These are phyloP conservation scores for Silene noctiflora DNA, from an alignment of 179 eudicot genomes.

Conservation along the genomic window DNA sequence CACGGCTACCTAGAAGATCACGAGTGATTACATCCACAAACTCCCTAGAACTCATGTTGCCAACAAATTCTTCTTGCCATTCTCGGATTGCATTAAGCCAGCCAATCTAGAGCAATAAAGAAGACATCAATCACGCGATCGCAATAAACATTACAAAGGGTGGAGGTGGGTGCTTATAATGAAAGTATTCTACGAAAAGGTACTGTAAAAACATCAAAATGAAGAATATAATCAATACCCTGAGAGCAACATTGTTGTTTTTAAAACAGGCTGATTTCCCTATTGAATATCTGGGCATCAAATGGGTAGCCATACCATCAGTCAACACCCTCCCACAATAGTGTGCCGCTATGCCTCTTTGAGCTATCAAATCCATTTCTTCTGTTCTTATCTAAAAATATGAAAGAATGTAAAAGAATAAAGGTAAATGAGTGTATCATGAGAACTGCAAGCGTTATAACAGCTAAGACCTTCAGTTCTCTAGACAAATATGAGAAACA, in stretches of 20 bases:
- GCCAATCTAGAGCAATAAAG: slow-evolving; percentile 63
- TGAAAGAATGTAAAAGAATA: background rate
- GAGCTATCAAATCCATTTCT: slow-evolving; percentile 97
- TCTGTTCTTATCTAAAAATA: slow-evolving; percentile 77
- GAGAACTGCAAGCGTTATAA: background rate
- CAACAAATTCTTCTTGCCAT: slow-evolving; percentile 99
- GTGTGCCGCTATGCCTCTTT: slow-evolving; percentile 96
- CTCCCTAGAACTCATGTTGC: slow-evolving; percentile 98
- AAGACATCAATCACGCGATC: slow-evolving; percentile 27
- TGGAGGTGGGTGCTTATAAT: background rate
- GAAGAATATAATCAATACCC: slow-evolving; percentile 49
- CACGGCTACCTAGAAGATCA: slow-evolving; percentile 92
- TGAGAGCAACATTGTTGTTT: slow-evolving; percentile 70
- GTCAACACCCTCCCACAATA: slow-evolving; percentile 73
- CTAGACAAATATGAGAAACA: background rate
- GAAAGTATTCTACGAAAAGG: background rate
- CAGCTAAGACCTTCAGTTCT: slow-evolving; percentile 10
- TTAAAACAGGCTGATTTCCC: slow-evolving; percentile 65
- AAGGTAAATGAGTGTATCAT: background rate
- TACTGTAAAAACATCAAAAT: background rate
- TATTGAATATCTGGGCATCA: slow-evolving; percentile 46
- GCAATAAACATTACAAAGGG: no score
- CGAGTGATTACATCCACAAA: slow-evolving; percentile 90
- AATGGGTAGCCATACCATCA: slow-evolving; percentile 55
- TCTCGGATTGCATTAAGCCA: slow-evolving; percentile 98